Conservation (phyloP, 805 yeast genomes). For the Citeromyces nyonsensis region DNA sequence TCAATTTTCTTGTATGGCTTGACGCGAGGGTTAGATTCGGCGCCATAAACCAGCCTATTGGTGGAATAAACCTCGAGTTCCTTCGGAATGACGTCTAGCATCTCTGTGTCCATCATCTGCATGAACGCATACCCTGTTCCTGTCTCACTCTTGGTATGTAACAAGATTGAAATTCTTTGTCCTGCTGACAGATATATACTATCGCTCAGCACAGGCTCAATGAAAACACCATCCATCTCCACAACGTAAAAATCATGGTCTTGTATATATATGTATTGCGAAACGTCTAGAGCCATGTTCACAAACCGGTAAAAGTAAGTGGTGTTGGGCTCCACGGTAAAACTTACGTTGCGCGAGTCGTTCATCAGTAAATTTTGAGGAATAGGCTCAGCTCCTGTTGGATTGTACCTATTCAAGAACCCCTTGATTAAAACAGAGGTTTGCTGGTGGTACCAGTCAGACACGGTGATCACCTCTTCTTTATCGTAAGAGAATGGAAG, state of each 20-base stretch:
- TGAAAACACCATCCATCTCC: constrained; percentile 62
- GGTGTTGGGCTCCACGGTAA: constrained; percentile 39
- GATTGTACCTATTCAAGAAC: constrained; percentile 53
- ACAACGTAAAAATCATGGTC: constrained; percentile 60
- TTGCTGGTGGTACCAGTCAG: constrained; percentile 51
- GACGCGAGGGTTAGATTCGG: constrained; percentile 8
- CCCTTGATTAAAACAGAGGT: constrained; percentile 26
- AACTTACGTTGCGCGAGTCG: constrained; percentile 41
- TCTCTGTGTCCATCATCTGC: constrained; percentile 43
- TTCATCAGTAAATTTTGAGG: constrained; percentile 55
- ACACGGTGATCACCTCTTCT: constrained; percentile 36
- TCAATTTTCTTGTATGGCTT: constrained; percentile 32
- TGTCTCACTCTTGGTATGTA: constrained; percentile 29
- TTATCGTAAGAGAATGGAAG: constrained; percentile 46
- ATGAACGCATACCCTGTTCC: constrained; percentile 41
- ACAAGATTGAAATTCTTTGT: constrained; percentile 62
- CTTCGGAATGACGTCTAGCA: constrained; percentile 56
- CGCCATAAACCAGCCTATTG: constrained; percentile 37
- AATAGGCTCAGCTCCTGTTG: constrained; percentile 77
- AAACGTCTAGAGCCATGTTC: constrained; percentile 59
- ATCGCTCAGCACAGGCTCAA: constrained; percentile 38
- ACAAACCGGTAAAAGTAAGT: constrained; percentile 51
- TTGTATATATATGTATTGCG: constrained; percentile 54
- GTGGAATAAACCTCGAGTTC: constrained; percentile 40
- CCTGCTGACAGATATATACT: constrained; percentile 60